Conservation (phyloP, 331 rosid genomes). For the Saraca asoca region DNA sequence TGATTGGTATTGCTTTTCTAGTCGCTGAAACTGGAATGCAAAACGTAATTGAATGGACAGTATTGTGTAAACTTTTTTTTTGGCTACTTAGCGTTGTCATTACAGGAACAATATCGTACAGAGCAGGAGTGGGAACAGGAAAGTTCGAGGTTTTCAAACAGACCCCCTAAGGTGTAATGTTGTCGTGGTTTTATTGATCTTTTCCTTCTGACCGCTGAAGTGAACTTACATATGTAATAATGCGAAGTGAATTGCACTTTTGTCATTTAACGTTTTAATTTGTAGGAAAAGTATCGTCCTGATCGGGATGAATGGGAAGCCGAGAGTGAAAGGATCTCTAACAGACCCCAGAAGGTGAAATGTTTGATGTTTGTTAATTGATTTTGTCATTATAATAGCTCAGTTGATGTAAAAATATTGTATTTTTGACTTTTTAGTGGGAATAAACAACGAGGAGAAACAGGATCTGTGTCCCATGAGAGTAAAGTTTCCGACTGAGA, state of each 20-base stretch:
- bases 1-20: neutral
- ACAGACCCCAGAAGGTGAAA: constrained; percentile 52
- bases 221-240: neutral
- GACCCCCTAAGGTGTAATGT: constrained; percentile 48
- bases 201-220: neutral
- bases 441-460: neutral
- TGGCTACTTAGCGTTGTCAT: neutral
- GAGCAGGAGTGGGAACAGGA: constrained; percentile 38
- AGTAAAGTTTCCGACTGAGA: neutral
- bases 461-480: neutral
- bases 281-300: constrained; percentile 48
- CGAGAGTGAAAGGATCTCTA: constrained; percentile 41
- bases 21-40: neutral
- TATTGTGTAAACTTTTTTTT: neutral
- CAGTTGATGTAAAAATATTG: neutral
- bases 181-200: neutral
- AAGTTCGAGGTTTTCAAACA: constrained; percentile 43
- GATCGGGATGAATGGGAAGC: constrained; percentile 36
- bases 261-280: neutral
- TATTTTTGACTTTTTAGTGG: constrained; percentile 3
- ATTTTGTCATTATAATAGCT: neutral
- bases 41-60: neutral
- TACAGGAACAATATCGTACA: constrained; percentile 50
- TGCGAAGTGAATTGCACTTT: neutral
- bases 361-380: neutral